Base-by-base conservation (phyloP, 768 basidiomycete genomes). In the Galerina sulciceps region DNA sequence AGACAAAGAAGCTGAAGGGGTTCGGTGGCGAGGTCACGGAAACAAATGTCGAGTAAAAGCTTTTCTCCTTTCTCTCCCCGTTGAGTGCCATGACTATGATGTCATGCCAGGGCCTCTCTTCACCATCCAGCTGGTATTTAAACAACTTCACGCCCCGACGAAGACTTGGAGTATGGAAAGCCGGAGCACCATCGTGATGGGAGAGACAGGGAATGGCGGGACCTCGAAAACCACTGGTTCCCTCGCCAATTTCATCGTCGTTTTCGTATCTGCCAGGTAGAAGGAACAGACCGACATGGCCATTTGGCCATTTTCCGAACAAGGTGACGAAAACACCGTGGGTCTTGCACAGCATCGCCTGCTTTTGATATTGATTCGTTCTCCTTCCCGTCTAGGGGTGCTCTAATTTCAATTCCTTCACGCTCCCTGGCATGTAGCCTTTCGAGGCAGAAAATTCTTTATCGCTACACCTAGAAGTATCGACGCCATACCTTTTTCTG, bases 1-100 rank as follows among this genome's bases (percentile, higher is more conserved):
- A 77, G 65, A 76, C 74, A 66, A 84, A 81, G 63, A 77, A 79
- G 53, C 76, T 75, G 6, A 91, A 90, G 66, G 90, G 90, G 5
- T 90, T 87, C 81, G 87, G 88, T 55, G 90, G 89, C n/a, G 90
- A 90, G 67, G 76, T 80, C 10, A 69, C 74, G 5, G 81, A 81
- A 49, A 55, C 47, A 18, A 58, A 53, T 45, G 41, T 62, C 10
- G 74, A 78, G 63, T 56, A 67, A 63, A 67, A 60, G 35, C 20
- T 34, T 46, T 6, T 15, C 10, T 22, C 11, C 36, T 36, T 22
- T 10, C 23, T 13, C 58, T 51, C 17, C n/a, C 6, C 20, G 10
- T 36, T 37, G 35, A 23, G 26, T 51, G 13, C 18, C 11, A 40
- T 40, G 9, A 4, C 8, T 5, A 37, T 15, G 6, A 20, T 38